Conservation (phyloP, 176 grass and related monocot species). For the Pharus latifolius region DNA sequence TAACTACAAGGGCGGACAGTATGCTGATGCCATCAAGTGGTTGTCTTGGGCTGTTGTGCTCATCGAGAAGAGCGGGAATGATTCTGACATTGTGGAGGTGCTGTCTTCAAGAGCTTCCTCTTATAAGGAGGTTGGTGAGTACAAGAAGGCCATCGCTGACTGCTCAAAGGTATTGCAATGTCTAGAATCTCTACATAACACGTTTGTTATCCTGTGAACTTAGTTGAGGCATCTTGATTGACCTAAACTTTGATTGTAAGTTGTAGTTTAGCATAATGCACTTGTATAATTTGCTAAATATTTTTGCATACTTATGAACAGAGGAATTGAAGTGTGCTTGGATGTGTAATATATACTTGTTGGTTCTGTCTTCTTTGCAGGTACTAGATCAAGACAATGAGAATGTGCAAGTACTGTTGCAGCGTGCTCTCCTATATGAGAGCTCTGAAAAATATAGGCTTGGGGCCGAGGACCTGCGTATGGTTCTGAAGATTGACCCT, state of each 20-base stretch:
- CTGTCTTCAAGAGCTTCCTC: slow-evolving; percentile 92
- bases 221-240: not conserved
- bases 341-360: not conserved
- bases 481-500: slow-evolving; percentile 97
- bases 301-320: not conserved
- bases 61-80: slow-evolving; percentile 63
- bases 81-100: slow-evolving; percentile 53
- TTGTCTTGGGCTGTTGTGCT: slow-evolving; percentile 85
- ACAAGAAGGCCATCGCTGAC: slow-evolving; percentile 99
- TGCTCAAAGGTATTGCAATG: slow-evolving; percentile 64
- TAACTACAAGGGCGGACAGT: slow-evolving; percentile 94
- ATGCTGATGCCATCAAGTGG: slow-evolving; percentile 97
- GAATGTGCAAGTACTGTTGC: slow-evolving; percentile 72
- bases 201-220: not conserved
- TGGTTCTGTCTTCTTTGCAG: slow-evolving; percentile 34
- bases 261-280: not conserved
- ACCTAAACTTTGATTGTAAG: not conserved
- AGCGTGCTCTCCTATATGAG: slow-evolving; percentile 93
- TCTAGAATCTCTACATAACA: not conserved
- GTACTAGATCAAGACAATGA: slow-evolving; percentile 68
- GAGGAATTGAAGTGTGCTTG: not conserved
- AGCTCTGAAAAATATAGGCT: slow-evolving; percentile 93
- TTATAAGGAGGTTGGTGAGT: slow-evolving; percentile 98
- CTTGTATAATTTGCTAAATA: not conserved
- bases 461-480: slow-evolving; percentile 86